These are phyloP conservation scores for Clavariopsis aquatica DNA, from an alignment of 495 filamentous ascomycete genomes.

Conservation along the genomic window DNA sequence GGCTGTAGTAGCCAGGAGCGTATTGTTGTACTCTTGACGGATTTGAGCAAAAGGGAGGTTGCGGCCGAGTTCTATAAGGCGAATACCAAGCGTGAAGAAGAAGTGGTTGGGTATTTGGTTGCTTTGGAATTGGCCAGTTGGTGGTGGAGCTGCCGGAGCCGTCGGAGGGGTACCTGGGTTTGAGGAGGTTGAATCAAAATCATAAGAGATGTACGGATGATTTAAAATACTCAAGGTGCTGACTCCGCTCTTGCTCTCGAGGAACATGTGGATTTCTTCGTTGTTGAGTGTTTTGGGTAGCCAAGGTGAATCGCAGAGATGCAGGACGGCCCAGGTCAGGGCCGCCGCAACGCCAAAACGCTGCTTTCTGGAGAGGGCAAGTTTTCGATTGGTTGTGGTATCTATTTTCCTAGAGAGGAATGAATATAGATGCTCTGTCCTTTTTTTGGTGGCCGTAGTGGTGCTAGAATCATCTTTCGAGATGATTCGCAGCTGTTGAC, in stretches of 20 bases:
- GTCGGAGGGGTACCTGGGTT: not conserved
- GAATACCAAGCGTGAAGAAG: slow-evolving; percentile 15
- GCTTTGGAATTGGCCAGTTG: slow-evolving; percentile 14
- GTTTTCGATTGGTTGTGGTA: not conserved
- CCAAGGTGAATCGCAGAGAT: slow-evolving; percentile 25
- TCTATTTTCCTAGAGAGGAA: not conserved
- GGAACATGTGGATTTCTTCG: slow-evolving; percentile 14
- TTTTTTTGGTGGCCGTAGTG: not conserved
- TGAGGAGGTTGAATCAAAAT: too few species aligned
- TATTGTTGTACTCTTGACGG: too few species aligned
- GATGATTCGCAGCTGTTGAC: not conserved
- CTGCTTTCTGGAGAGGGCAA: slow-evolving; percentile 11
- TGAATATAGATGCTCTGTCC: not conserved
- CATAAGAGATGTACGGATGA: slow-evolving; percentile 16
- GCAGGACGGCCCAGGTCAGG: slow-evolving; percentile 21
- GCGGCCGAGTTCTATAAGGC: slow-evolving; percentile 19
- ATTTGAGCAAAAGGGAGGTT: slow-evolving; percentile 13
- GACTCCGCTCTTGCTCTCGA: not conserved
- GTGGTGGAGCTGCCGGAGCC: not conserved
- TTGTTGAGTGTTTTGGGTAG: not conserved
- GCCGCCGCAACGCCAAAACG: slow-evolving; percentile 22
- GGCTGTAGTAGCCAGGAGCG: too few species aligned
- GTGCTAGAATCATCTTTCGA: not conserved
- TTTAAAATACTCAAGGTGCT: not conserved
- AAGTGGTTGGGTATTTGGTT: slow-evolving; percentile 20